Percentiles rank a stretch among this genome's conserved stretches.
Evolutionary conservation across 805 yeast species (phyloP).

Genomic region (Ogataea paradorogensis): DNA sequence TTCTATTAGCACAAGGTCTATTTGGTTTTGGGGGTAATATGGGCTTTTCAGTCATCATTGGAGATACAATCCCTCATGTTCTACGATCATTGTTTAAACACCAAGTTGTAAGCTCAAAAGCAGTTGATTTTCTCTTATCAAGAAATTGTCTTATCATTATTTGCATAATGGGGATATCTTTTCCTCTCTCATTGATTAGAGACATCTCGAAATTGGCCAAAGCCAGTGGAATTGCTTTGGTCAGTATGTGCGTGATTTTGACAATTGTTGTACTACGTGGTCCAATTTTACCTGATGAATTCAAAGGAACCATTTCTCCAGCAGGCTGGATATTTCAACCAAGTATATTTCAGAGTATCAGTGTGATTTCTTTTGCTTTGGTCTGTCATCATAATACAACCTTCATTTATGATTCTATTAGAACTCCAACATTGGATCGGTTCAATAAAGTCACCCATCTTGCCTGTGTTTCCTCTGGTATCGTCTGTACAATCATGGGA

Average conservation of each 20-base stretch:
- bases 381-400: conserved; percentile 96
- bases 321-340: conserved; percentile 52
- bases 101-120: conserved; percentile 33
- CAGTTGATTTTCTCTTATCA: conserved; percentile 54
- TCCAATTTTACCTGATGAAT: conserved; percentile 49
- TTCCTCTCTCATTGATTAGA: conserved; percentile 75
- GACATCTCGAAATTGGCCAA: conserved; percentile 84
- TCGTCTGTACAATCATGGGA: conserved; percentile 76
- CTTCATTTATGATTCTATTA: conserved; percentile 81
- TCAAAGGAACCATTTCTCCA: conserved; percentile 47
- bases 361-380: conserved; percentile 92
- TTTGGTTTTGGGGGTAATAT: conserved; percentile 94
- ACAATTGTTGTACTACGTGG: conserved; percentile 71
- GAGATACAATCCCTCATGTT: conserved; percentile 93
- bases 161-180: conserved; percentile 70
- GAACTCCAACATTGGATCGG: conserved; percentile 69
- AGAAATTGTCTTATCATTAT: conserved; percentile 70
- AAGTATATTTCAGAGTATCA: conserved; percentile 80
- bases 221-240: conserved; percentile 80
- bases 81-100: conserved; percentile 60
- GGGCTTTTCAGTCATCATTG: conserved; percentile 92
- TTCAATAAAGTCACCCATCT: conserved; percentile 79
- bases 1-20: conserved; percentile 74
- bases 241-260: conserved; percentile 81
- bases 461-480: conserved; percentile 76